phyloP scores from a whole-genome alignment of 768 basidiomycete genomes.

The Ramaria sp. region DNA sequence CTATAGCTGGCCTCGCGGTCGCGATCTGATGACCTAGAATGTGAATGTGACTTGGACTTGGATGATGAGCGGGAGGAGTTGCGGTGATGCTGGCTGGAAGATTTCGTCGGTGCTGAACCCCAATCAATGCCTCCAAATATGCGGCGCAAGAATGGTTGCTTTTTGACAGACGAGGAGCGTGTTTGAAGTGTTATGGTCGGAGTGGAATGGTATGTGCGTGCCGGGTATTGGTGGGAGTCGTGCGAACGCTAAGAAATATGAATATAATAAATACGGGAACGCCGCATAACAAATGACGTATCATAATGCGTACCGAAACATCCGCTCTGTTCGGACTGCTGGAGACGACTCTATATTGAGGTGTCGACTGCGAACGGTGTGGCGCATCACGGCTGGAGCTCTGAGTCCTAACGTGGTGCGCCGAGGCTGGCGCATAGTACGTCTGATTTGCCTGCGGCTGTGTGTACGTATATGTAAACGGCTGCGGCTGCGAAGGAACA shows the following conservation, averaged over 20 bases:
- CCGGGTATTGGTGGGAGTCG: background rate
- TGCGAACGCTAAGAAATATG: slow-evolving; percentile 1
- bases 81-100: background rate
- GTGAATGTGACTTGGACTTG: slow-evolving; percentile 3
- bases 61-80: slow-evolving; percentile 6
- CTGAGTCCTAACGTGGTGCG: background rate
- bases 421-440: slow-evolving; percentile 4
- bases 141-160: slow-evolving; percentile 6
- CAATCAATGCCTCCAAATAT: slow-evolving; percentile 5
- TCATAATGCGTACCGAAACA: background rate
- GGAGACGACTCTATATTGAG: background rate
- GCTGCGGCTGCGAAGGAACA: background rate
- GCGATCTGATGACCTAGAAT: slow-evolving; percentile 7
- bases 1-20: background rate
- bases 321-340: slow-evolving; percentile 6
- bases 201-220: slow-evolving; percentile 6
- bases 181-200: slow-evolving; percentile 5
- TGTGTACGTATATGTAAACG: background rate
- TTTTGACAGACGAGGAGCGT: background rate
- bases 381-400: background rate
- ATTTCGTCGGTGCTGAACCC: background rate
- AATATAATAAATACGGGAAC: background rate
- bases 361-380: background rate
- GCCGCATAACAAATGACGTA: background rate
- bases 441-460: background rate